A percentile compares a stretch with the other conserved stretches of the same genome.
Evolutionary conservation across 116 monocot species (phyloP).

Genomic region (Phalaenopsis hybrid): DNA sequence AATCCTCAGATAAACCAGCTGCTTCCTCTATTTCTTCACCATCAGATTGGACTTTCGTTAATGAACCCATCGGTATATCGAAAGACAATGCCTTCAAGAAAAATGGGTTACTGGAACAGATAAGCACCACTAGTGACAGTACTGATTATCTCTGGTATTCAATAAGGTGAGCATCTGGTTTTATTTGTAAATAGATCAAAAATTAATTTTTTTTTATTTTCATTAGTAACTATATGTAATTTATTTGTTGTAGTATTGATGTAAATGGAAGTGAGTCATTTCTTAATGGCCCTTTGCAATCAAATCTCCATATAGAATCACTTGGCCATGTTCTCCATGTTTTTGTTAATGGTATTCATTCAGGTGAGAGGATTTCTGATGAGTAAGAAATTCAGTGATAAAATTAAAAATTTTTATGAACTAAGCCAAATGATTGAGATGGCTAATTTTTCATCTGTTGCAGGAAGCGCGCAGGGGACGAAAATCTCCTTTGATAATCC

Average conservation of each 20-base stretch:
- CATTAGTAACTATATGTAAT: too few relatives aligned
- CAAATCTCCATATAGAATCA: too few relatives aligned
- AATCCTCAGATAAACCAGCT: constrained; percentile 15
- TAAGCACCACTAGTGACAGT: too few relatives aligned
- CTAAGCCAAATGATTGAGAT: not conserved
- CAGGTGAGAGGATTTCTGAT: constrained; percentile 37
- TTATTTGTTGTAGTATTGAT: too few relatives aligned
- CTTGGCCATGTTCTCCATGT: constrained; percentile 95
- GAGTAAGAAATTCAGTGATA: not conserved
- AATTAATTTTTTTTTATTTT: too few relatives aligned
- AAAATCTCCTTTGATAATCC: constrained; percentile 43
- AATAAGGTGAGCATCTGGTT: too few relatives aligned
- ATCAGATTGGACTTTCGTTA: constrained; percentile 68
- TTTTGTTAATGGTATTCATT: constrained; percentile 64
- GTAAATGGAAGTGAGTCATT: too few relatives aligned
- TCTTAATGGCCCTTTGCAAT: too few relatives aligned
- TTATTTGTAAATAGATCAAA: too few relatives aligned
- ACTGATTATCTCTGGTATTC: too few relatives aligned
- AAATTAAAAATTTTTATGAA: not conserved
- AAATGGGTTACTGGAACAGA: constrained; percentile 78
- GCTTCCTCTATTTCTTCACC: constrained; percentile 25
- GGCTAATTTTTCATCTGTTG: not conserved
- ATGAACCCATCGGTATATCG: constrained; percentile 82
- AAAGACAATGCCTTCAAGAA: constrained; percentile 47
- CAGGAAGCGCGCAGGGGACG: constrained; percentile 59